Evolutionary conservation across 768 basidiomycete genomes (phyloP), one percentile per base, ranked within the genome.

Genomic region (Termitomyces sp.): DNA sequence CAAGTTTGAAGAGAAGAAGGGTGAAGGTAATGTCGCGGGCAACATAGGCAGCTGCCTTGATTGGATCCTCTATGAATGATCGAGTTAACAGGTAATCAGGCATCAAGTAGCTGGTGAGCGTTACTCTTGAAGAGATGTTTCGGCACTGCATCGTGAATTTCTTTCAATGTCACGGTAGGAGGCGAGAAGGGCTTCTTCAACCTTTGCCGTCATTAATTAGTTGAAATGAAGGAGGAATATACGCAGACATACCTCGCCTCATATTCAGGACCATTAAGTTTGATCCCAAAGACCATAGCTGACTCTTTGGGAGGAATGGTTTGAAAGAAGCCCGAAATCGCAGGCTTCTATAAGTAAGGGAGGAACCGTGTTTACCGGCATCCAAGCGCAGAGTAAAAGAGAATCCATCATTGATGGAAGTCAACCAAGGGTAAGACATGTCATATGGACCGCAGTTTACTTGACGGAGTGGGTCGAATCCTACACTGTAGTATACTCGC

Each of bases 61-160:
- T 38, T 30, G 76, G 64, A 56, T 77, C 72, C 53, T 66, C 78
- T 79, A 57, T 28, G 32, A 35, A 26, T 30, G n/a, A 14, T 14
- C 5, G 18, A 30, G 26, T 53, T n/a, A 53, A 26, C 4, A 30
- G n/a, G 38, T 38, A 3, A 42, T 53, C 18, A 40, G n/a, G 28
- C 26, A 53, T 28, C 38, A 40, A 52, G 48, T 33, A 26, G 14
- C 26, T 35, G n/a, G 42, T 22, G 1, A 26, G 45, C 35, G 13
- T 36, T 70, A 75, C 77, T 71, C 59, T 70, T 72, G n/a, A 81
- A 69, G 9, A 83, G 67, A 45, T 81, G 70, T 67, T 80, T 82
- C 1, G 82, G 82, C 20, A 84, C 81, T 4, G 78, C 80, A 59
- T 80, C 77, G 56, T 81, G 81, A 53, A 84, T 71, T 53, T 83